Conservation (phyloP, 257 asterid species). For the Anisodus acutangulus region DNA sequence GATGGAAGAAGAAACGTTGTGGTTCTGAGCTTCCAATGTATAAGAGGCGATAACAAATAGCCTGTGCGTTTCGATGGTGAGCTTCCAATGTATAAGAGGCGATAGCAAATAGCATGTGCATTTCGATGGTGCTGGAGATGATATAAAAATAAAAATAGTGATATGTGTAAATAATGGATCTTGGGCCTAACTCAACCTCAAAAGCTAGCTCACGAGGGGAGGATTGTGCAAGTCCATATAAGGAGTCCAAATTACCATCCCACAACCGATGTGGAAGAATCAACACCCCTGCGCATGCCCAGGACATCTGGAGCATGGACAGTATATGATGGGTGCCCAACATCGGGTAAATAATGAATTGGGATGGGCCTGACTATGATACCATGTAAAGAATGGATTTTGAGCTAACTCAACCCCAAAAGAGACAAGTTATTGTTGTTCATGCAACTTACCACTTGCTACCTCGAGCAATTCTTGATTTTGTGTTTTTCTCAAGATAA, state of each 20-base stretch:
- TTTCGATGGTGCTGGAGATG: not conserved
- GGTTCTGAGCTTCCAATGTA: slow-evolving; percentile 7
- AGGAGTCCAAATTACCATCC: too few relatives aligned
- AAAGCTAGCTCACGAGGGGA: too few relatives aligned
- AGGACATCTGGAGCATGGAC: too few relatives aligned
- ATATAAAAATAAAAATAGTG: not conserved
- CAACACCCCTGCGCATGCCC: too few relatives aligned
- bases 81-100: not conserved
- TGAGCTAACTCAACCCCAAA: too few relatives aligned
- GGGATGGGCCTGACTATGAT: too few relatives aligned
- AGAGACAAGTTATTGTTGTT: not conserved
- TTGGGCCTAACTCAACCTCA: too few relatives aligned
- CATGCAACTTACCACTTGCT: not conserved
- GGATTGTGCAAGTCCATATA: too few relatives aligned
- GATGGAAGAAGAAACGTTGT: slow-evolving; percentile 4
- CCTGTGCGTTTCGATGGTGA: not conserved
- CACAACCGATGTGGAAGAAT: too few relatives aligned
- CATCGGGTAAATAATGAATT: too few relatives aligned
- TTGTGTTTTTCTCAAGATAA: not conserved
- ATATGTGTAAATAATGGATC: not conserved
- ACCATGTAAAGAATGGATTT: too few relatives aligned
- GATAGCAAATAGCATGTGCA: not conserved
- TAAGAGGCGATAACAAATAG: not conserved
- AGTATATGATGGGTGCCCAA: too few relatives aligned
- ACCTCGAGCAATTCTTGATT: not conserved